Base-by-base conservation (phyloP, 1,284 basidiomycete species). In the Grifola frondosa region DNA sequence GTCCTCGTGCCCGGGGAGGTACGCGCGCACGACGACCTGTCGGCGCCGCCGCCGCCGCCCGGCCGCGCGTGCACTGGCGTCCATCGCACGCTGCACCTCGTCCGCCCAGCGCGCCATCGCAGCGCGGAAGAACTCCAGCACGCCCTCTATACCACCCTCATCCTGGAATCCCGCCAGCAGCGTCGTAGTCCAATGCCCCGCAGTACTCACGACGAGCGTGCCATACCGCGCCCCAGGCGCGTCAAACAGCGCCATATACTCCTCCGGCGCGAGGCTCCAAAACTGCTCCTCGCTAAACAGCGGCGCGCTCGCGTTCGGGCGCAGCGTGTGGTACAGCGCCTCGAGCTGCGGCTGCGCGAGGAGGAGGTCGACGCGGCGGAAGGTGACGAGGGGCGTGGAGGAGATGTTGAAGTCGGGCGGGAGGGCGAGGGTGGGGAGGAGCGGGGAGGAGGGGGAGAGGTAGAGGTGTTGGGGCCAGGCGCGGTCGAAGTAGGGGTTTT, bases 181-280 rank as follows among this genome's bases (percentile, higher is more conserved):
- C 2, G 69, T 75, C 6, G 75, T 76, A 3, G 79, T 83, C 82
- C 82, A 85, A 57, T 85, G 82, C 1, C 81, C 81, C 5, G 64
- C 82, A 0, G 82, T 84, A 62, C 72, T 80, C 20, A 77, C 70
- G 44, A 85, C 55, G 56, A 85, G 63, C 10, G 78, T 81, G 30
- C 70, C 70, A 57, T 81, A 85, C 19, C 68, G 55, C 1, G 77
- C 77, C 0, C 70, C 61, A 1, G 75, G 68, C 1, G 65, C 56
- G 4, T 73, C 62, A 60, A 84, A 76, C 13, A 73, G 51, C 17
- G 48, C 51, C 52, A 82, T 65, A 60, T 82, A 83, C 37, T 77
- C 73, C 0, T 62, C 54, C 3, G 78, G 72, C 1, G 73, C 67
- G 16, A 79, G 43, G 3, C 74, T 73, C 79, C 79, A 84, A 5